Evolutionary conservation across 371 early-diverging fungal species (phyloP).

Genomic region (Gilbertella persicaria): DNA sequence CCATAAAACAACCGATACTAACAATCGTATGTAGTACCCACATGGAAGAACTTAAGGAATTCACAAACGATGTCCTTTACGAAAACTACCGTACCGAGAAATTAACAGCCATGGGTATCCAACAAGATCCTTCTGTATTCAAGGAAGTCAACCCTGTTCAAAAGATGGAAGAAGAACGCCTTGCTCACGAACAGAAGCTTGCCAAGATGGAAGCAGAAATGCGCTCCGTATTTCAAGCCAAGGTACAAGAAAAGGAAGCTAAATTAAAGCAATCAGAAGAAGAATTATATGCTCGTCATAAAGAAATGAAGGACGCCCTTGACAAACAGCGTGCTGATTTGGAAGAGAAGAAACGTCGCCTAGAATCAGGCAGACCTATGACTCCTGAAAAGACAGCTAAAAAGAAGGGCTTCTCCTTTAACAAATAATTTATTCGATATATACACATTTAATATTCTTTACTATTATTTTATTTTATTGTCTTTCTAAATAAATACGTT

Average conservation of each 20-base stretch:
- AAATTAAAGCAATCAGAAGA: slow-evolving; percentile 97
- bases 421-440: slow-evolving; percentile 43
- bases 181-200: slow-evolving; percentile 93
- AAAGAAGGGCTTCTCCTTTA: slow-evolving; percentile 82
- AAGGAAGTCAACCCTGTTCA: slow-evolving; percentile 87
- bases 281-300: slow-evolving; percentile 94
- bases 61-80: slow-evolving; percentile 92
- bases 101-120: slow-evolving; percentile 78
- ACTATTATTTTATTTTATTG: slow-evolving; percentile 5
- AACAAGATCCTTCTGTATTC: slow-evolving; percentile 79
- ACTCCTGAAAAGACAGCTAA: slow-evolving; percentile 82
- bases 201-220: slow-evolving; percentile 98
- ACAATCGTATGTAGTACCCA: slow-evolving; percentile 73
- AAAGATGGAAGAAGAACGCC: slow-evolving; percentile 92
- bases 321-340: slow-evolving; percentile 92
- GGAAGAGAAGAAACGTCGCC: slow-evolving; percentile 91
- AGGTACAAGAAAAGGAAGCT: slow-evolving; percentile 96
- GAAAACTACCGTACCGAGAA: slow-evolving; percentile 96
- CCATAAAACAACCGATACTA: no score
- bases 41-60: slow-evolving; percentile 93
- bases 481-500: slow-evolving; percentile 21
- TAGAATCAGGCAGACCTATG: slow-evolving; percentile 81
- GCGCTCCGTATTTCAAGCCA: slow-evolving; percentile 96
- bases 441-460: neutral
- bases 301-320: slow-evolving; percentile 95